Percentiles rank a stretch among this genome's conserved stretches.
phyloP scores from a whole-genome alignment of 495 filamentous ascomycete species.

The Cairneyella variabilis region DNA sequence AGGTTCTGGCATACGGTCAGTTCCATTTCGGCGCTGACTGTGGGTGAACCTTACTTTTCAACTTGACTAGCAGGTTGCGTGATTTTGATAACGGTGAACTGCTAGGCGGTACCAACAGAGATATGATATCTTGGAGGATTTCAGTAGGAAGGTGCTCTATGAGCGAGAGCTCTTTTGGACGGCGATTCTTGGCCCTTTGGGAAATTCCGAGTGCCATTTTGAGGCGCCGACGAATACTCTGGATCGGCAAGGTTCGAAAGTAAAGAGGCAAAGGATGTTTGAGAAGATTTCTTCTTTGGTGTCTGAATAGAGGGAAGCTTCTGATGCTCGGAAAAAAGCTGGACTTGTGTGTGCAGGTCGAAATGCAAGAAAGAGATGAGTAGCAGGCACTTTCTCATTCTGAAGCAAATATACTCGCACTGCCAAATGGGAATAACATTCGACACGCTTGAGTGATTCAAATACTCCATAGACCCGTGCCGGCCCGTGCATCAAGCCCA shows the following conservation, averaged over 20 bases:
- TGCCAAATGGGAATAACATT: background rate
- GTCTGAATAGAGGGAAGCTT: no score
- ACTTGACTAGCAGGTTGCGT: background rate
- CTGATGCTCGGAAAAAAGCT: no score
- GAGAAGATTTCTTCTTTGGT: no score
- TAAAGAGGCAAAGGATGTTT: no score
- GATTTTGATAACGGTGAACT: background rate
- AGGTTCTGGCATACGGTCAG: background rate
- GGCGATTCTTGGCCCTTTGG: background rate
- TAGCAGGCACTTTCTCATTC: no score
- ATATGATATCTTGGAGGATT: background rate
- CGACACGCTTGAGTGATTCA: no score
- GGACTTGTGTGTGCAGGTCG: background rate
- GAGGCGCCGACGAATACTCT: background rate
- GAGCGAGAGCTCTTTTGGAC: background rate
- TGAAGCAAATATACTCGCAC: background rate
- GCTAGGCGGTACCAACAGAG: background rate
- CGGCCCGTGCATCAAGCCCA: background rate
- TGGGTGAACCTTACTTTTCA: background rate
- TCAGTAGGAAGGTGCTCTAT: background rate
- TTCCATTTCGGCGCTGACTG: background rate
- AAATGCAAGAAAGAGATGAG: background rate
- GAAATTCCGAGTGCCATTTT: background rate
- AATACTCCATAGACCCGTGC: background rate
- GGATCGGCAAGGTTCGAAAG: background rate